Conservation (phyloP, 129 eudicot genomes). For the Chrysanthemum lavandulifolium region DNA sequence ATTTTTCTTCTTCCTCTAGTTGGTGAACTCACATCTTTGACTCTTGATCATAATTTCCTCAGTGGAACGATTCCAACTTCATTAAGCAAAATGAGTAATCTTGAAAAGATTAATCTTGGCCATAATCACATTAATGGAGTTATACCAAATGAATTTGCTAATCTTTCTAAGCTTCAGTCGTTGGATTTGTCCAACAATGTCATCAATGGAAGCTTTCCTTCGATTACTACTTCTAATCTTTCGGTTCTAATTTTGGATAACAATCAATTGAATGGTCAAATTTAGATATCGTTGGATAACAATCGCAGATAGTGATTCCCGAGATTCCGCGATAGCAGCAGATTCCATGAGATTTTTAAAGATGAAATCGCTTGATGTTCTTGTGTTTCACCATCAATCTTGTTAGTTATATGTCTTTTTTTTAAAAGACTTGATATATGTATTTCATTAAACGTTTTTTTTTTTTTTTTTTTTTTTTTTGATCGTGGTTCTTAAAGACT, state of each 20-base stretch:
- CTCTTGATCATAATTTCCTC: slow-evolving; percentile 73
- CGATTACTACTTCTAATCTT: slow-evolving; percentile 34
- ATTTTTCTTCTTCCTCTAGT: too few species aligned
- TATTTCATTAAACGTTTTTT: too few species aligned
- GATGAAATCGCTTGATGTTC: too few species aligned
- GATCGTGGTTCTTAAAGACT: too few species aligned
- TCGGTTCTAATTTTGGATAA: slow-evolving; percentile 44
- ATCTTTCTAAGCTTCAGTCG: slow-evolving; percentile 42
- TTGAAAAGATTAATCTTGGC: slow-evolving; percentile 56
- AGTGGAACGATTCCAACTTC: slow-evolving; percentile 67
- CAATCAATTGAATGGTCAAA: slow-evolving; percentile 51
- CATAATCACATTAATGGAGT: slow-evolving; percentile 63
- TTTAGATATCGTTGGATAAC: slow-evolving; percentile 49
- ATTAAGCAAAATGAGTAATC: slow-evolving; percentile 50
- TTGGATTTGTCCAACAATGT: slow-evolving; percentile 69
- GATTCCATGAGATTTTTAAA: too few species aligned
- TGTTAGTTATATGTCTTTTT: too few species aligned
- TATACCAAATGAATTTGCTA: slow-evolving; percentile 49
- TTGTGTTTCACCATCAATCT: too few species aligned
- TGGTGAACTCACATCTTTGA: slow-evolving; percentile 42
- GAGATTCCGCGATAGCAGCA: too few species aligned
- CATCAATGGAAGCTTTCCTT: slow-evolving; percentile 68
- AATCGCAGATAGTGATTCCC: too few species aligned
- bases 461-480: too few species aligned
- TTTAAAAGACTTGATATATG: too few species aligned